These are phyloP conservation scores for Mucor lusitanicus DNA, from an alignment of 371 early-diverging fungal genomes.

Conservation along the genomic window DNA sequence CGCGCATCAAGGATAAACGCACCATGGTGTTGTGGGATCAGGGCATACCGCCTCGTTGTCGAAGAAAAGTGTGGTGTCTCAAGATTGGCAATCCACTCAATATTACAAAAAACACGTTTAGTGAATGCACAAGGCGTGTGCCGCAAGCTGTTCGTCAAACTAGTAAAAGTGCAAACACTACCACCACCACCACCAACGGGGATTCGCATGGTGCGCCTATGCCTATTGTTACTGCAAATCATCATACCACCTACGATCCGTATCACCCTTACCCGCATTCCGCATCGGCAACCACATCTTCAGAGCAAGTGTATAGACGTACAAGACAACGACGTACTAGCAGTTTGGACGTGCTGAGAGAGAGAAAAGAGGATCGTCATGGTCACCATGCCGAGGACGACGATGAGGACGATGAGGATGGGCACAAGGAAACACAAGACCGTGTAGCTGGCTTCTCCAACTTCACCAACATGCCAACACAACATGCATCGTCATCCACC, in stretches of 20 bases:
- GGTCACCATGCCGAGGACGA: neutral
- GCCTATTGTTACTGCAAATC: neutral
- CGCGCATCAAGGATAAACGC: conserved; percentile 31
- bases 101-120: conserved; percentile 29
- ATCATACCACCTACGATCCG: neutral
- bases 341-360: conserved; percentile 46
- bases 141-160: conserved; percentile 8
- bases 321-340: conserved; percentile 38
- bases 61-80: conserved; percentile 45
- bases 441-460: neutral
- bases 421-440: no score
- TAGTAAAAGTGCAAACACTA: neutral
- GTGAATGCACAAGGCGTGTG: conserved; percentile 16
- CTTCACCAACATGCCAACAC: neutral
- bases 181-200: neutral
- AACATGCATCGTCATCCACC: neutral
- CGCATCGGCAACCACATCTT: neutral
- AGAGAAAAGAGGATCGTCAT: conserved; percentile 17
- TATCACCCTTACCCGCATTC: no score
- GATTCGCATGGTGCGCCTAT: conserved; percentile 3
- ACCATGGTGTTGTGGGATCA: conserved; percentile 43
- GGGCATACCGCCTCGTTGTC: conserved; percentile 52
- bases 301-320: neutral
- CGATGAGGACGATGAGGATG: neutral
- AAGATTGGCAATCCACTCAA: conserved; percentile 45